Percentiles rank a stretch among this genome's conserved stretches.
These are phyloP conservation scores for Xylaria grammica DNA, from an alignment of 495 filamentous ascomycete genomes.

Conservation along the genomic window DNA sequence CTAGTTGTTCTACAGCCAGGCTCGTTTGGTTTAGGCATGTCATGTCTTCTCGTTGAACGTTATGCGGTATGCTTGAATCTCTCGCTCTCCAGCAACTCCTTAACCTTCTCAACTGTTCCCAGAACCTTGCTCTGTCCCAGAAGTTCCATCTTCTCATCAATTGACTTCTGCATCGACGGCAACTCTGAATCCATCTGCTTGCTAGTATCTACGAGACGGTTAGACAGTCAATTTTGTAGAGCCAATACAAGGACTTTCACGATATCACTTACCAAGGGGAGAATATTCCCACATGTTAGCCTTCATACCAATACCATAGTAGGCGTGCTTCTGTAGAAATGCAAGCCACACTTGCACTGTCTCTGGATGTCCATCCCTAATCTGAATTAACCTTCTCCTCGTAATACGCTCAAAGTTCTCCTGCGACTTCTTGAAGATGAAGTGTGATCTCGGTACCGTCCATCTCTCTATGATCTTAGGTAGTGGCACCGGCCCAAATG, in stretches of 20 bases:
- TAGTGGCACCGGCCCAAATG: slow-evolving; percentile 85
- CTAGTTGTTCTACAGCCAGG: slow-evolving; percentile 15
- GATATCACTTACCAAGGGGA: slow-evolving; percentile 61
- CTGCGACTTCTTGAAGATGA: slow-evolving; percentile 95
- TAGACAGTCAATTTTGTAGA: slow-evolving; percentile 11
- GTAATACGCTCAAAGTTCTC: slow-evolving; percentile 97
- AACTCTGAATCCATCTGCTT: slow-evolving; percentile 68
- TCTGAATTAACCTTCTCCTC: slow-evolving; percentile 83
- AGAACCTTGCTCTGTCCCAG: slow-evolving; percentile 62
- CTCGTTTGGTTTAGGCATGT: slow-evolving; percentile 1
- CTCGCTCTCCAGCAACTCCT: slow-evolving; percentile 60
- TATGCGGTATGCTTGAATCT: slow-evolving; percentile 44
- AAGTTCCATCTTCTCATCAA: slow-evolving; percentile 67
- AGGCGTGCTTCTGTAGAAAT: slow-evolving; percentile 86
- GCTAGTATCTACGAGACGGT: slow-evolving; percentile 60
- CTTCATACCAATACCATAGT: slow-evolving; percentile 97
- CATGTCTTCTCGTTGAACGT: background rate
- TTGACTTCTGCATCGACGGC: slow-evolving; percentile 61
- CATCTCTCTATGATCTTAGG: slow-evolving; percentile 86
- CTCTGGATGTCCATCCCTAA: slow-evolving; percentile 90
- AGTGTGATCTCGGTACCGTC: slow-evolving; percentile 89
- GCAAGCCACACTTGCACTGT: slow-evolving; percentile 89
- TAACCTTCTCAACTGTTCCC: slow-evolving; percentile 57
- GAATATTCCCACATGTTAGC: slow-evolving; percentile 93
- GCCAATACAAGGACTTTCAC: background rate